Evolutionary conservation across 2,329 filamentous ascomycete genomes (phyloP).

Genomic region (Fonsecaea pedrosoi): DNA sequence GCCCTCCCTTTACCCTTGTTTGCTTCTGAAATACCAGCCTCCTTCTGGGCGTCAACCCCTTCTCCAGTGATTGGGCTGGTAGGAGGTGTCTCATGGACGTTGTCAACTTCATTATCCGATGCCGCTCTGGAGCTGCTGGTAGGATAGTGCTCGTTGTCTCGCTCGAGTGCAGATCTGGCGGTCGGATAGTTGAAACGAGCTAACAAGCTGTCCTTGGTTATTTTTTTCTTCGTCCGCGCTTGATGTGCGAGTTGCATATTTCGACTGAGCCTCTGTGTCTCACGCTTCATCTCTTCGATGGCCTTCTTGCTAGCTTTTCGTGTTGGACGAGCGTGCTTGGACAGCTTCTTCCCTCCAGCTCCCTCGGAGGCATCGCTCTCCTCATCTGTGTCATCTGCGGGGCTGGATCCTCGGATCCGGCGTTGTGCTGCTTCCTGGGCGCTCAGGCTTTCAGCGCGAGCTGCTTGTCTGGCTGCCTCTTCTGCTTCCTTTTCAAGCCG

Average conservation of each 20-base stretch:
- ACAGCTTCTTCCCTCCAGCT: conserved; percentile 70
- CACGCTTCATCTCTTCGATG: conserved; percentile 89
- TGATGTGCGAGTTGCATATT: conserved; percentile 92
- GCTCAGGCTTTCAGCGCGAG: conserved; percentile 43
- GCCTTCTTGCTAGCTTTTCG: conserved; percentile 95
- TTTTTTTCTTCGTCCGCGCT: conserved; percentile 88
- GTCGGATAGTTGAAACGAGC: conserved; percentile 77
- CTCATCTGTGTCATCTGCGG: conserved; percentile 54
- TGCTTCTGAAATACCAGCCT: conserved; percentile 2
- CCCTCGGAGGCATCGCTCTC: conserved; percentile 66
- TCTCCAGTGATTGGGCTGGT: conserved; percentile 64
- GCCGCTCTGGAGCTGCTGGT: conserved; percentile 59
- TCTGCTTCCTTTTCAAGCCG: conserved; percentile 69
- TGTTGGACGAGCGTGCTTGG: conserved; percentile 64
- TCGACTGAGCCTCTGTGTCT: conserved; percentile 88
- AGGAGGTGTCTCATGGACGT: conserved; percentile 68
- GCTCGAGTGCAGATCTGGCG: conserved; percentile 29
- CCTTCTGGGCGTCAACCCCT: conserved; percentile 35
- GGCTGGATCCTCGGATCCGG: conserved; percentile 38
- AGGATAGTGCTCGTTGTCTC: conserved; percentile 46
- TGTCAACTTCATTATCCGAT: conserved; percentile 52
- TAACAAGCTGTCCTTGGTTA: conserved; percentile 81
- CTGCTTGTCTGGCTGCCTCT: conserved; percentile 51
- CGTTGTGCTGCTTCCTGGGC: conserved; percentile 41
- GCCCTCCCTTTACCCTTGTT: conserved; percentile 70